Percentiles rank a stretch among this genome's conserved stretches.
Conservation (phyloP, 2,329 filamentous ascomycete species). For the Alternaria hordeiaustralica region DNA sequence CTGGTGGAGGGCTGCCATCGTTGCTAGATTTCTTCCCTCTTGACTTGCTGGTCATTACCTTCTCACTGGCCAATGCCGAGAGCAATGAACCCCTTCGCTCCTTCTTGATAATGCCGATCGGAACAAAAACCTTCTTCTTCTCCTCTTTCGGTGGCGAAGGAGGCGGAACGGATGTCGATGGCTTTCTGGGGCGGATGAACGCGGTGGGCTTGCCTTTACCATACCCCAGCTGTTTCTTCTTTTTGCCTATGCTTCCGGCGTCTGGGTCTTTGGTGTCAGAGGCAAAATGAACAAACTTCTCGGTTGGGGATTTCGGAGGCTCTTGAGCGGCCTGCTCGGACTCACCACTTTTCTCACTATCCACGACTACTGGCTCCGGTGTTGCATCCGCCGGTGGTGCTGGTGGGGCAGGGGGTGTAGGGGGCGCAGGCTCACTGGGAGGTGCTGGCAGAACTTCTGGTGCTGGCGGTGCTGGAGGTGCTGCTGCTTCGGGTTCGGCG, state of each 20-base stretch:
- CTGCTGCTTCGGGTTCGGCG: slow-evolving; percentile 4
- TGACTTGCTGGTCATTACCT: slow-evolving; percentile 35
- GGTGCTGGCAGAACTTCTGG: slow-evolving; percentile 11
- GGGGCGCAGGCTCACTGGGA: slow-evolving; percentile 16
- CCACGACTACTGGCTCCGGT: slow-evolving; percentile 10
- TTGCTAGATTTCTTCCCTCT: slow-evolving; percentile 35
- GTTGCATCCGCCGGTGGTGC: slow-evolving; percentile 12
- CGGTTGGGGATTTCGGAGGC: slow-evolving; percentile 39
- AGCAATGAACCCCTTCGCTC: slow-evolving; percentile 25
- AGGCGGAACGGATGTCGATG: slow-evolving; percentile 24
- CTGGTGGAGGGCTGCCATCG: slow-evolving; percentile 11
- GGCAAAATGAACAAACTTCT: slow-evolving; percentile 46
- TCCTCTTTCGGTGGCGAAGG: slow-evolving; percentile 36
- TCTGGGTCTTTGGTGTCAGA: slow-evolving; percentile 49
- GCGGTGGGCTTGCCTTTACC: slow-evolving; percentile 41
- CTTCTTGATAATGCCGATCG: slow-evolving; percentile 28
- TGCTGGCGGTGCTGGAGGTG: slow-evolving; percentile 14
- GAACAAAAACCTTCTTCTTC: slow-evolving; percentile 32
- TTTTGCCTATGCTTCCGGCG: slow-evolving; percentile 32
- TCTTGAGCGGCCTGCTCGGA: slow-evolving; percentile 45
- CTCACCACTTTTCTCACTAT: slow-evolving; percentile 46
- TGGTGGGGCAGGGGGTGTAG: slow-evolving; percentile 17
- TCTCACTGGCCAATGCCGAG: slow-evolving; percentile 25
- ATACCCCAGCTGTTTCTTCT: slow-evolving; percentile 31
- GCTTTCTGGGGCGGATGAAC: slow-evolving; percentile 41